Evolutionary conservation across 1,139 yeast genomes (phyloP), one percentile per base, ranked within the genome.

Genomic region (Taphrina populina): DNA sequence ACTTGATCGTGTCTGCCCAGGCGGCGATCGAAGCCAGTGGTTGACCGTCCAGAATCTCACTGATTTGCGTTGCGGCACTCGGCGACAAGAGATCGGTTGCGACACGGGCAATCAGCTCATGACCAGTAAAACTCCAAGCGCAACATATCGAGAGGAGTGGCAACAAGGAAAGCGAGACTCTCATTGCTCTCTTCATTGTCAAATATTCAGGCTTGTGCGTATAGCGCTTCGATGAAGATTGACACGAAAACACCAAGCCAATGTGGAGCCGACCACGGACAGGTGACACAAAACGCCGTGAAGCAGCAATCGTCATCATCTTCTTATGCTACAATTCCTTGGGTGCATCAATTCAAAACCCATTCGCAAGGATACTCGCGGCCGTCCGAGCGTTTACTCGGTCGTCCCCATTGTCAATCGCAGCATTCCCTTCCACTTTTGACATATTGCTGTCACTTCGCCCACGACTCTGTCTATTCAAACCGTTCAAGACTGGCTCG

Each of bases 1-100:
- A 41, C 34, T 52, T 41, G 35, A 52, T 52, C 7, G 41, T 26
- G 20, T 52, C 56, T 17, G 56, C 56, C 56, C 56, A 52, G 4
- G 56, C 29, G 15, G 56, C 56, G 26, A 52, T 43, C 24, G 40
- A 30, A 3, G 41, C 11, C 63, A 10, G 65, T 54, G 5, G 66
- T 62, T 17, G 65, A 59, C 19, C 68, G 62, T 17, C 67, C 63
- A 47, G 61, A 60, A 19, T 67, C 62, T 1, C 69, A 65, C 30
- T 11, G 23, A 43, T 15, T 21, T 41, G 30, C 26, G 49, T 21
- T 8, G 33, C 27, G 33, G 54, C 54, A 20, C 27, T 15, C 19
- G 36, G 24, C 2, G 56, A 26, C 11, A 52, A 36, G 24, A 41
- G 37, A 36, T 52, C 32, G 8, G 17, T 21, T 3, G 56, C 56